phyloP scores from a whole-genome alignment of 495 filamentous ascomycete genomes.

The Mycothermus thermophilus region DNA sequence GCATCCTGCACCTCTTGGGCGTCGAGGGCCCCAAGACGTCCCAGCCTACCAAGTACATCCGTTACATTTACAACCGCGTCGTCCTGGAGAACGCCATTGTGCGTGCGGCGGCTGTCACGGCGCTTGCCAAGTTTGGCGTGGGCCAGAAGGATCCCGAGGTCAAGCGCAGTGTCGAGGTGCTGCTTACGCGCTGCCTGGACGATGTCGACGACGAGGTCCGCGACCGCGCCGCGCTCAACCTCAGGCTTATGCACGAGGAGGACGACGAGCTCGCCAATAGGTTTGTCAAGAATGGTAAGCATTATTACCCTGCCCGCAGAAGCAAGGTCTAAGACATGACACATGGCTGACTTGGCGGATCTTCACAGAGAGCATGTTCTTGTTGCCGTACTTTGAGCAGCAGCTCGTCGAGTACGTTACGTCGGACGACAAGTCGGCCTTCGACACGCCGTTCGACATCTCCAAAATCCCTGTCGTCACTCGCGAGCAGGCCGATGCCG shows the following conservation, averaged over 20 bases:
- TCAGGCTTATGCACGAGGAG: slow-evolving; percentile 75
- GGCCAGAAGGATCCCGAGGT: slow-evolving; percentile 94
- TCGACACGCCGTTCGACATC: slow-evolving; percentile 77
- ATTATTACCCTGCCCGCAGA: background rate
- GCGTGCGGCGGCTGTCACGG: slow-evolving; percentile 87
- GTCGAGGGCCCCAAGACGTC: slow-evolving; percentile 90
- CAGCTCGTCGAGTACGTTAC: slow-evolving; percentile 98
- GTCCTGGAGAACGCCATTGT: slow-evolving; percentile 96
- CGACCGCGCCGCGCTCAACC: slow-evolving; percentile 85
- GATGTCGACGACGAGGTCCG: slow-evolving; percentile 97
- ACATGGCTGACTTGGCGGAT: slow-evolving; percentile 3
- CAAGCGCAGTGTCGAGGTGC: slow-evolving; percentile 83
- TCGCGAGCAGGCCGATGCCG: slow-evolving; percentile 90
- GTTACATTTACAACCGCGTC: slow-evolving; percentile 98
- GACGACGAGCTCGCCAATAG: slow-evolving; percentile 68
- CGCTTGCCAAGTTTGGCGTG: slow-evolving; percentile 92
- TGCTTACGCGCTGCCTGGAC: slow-evolving; percentile 87
- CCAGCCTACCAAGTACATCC: slow-evolving; percentile 94
- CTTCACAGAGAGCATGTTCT: slow-evolving; percentile 62
- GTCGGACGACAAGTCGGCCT: slow-evolving; percentile 70
- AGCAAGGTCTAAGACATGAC: background rate
- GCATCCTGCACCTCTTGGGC: slow-evolving; percentile 85
- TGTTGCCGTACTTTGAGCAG: slow-evolving; percentile 89
- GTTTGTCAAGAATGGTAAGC: slow-evolving; percentile 83
- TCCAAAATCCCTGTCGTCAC: slow-evolving; percentile 85